Base-by-base conservation (phyloP, 2,329 filamentous ascomycete genomes). In the Hypoxylon sp. region DNA sequence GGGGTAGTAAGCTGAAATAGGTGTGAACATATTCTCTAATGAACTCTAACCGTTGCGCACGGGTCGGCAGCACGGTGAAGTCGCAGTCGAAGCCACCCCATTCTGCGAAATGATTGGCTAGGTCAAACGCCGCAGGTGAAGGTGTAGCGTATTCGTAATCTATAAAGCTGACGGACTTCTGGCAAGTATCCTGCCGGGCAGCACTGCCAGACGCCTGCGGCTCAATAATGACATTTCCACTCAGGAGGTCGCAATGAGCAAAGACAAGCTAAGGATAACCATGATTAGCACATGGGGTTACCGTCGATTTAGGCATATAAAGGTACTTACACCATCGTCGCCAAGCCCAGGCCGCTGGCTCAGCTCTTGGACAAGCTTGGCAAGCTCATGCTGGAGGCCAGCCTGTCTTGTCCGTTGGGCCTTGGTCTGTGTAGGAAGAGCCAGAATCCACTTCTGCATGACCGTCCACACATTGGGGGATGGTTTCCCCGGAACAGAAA, bases 71-170 rank as follows among this genome's bases (percentile, higher is more conserved):
- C 66, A 89, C 88, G 69, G 78, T 85, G 78, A 90, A 93, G 75
- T 98, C 92, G 80, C 95, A 99, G 69, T 96, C 92, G 71, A 97
- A 97, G 55, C 95, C 95, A 58, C 89, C 93, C 94, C 95, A 99
- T 78, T 99, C 95, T 43, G 95, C 92, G 73, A 99, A 97, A 80
- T 99, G 95, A 78, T 99, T 99, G 47, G 94, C 89, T 67, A 99
- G 88, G 74, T 99, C 95, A 76, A 99, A 99, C 1, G 94, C 93
- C 3, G 93, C 92, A 1, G 94, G 94, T 0, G 93, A 94, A 2
- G 95, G 93, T 3, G 92, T 95, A 11, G 93, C 92, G 75, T 99
- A 99, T 75, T 99, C 95, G 79, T 98, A 99, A 77, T 99, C 95
- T 74, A 99, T 99, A 77, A 99, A 98, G 71, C 85, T 85, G 52